phyloP scores from a whole-genome alignment of 2,329 filamentous ascomycete species.

The Didymosphaeria variabile region DNA sequence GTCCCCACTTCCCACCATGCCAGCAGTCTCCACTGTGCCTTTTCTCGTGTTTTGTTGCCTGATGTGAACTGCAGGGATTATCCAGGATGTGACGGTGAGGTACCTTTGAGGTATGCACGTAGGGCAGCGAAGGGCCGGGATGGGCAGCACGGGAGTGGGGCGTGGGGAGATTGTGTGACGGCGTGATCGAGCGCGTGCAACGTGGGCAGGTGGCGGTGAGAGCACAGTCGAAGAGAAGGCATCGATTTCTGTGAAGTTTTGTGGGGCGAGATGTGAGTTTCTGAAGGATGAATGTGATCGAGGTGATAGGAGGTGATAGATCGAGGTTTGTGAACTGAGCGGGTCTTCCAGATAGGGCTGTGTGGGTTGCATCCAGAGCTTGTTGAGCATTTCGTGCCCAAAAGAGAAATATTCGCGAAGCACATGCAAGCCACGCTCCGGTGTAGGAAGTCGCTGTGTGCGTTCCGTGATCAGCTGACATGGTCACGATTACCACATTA shows the following conservation, averaged over 20 bases:
- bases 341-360: background rate
- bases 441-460: background rate
- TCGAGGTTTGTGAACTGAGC: background rate
- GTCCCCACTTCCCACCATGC: background rate
- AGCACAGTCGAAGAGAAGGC: background rate
- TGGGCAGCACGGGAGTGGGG: slow-evolving; percentile 1
- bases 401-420: background rate
- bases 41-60: slow-evolving; percentile 1
- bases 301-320: background rate
- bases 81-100: slow-evolving; percentile 8
- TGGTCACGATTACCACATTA: background rate
- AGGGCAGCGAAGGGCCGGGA: background rate
- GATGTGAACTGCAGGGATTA: slow-evolving; percentile 8
- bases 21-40: background rate
- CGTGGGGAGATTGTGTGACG: slow-evolving; percentile 10
- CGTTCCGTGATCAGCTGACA: background rate
- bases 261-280: background rate
- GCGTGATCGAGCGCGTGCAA: slow-evolving; percentile 2
- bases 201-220: background rate
- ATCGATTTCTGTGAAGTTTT: background rate
- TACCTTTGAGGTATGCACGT: background rate
- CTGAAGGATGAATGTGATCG: no score
- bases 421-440: background rate
- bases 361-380: background rate
- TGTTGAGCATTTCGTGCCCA: no score